Percentiles rank a stretch among this genome's conserved stretches.
Evolutionary conservation across 768 basidiomycete genomes (phyloP).

Genomic region (Suillus americanus): DNA sequence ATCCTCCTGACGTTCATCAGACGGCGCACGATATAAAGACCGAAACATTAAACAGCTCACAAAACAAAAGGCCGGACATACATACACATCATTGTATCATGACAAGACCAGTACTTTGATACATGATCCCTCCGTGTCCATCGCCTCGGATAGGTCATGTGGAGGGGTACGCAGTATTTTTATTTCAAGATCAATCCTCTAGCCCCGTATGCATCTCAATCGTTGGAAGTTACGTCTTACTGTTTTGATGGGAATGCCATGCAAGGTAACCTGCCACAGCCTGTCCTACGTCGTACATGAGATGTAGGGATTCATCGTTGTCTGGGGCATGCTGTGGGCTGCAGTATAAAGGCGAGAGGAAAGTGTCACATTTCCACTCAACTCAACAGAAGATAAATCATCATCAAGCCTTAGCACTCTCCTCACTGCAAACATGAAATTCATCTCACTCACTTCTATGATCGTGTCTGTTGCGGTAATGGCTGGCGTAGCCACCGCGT

Average conservation of each 20-base stretch:
- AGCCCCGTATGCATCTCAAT: neutral
- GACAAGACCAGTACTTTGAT: neutral
- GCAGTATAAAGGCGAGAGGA: neutral
- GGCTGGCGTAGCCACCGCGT: neutral
- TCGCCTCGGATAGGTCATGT: neutral
- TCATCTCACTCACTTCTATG: neutral
- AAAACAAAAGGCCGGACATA: neutral
- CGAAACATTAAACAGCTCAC: neutral
- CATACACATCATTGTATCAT: neutral
- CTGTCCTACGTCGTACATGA: neutral
- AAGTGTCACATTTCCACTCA: neutral
- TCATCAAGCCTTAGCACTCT: neutral
- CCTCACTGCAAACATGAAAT: neutral
- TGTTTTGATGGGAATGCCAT: neutral
- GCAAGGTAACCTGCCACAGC: neutral
- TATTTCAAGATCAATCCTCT: neutral
- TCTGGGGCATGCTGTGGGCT: neutral
- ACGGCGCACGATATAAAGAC: neutral
- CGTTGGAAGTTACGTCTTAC: neutral
- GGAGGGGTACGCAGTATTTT: neutral
- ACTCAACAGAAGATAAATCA: neutral
- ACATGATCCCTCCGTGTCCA: neutral
- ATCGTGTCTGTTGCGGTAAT: constrained; percentile 1
- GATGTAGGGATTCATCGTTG: neutral
- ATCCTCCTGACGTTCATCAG: neutral